Percentiles rank a stretch among this genome's conserved stretches.
Evolutionary conservation across 2,329 filamentous ascomycete genomes (phyloP).

Genomic region (Fusarium sp.): DNA sequence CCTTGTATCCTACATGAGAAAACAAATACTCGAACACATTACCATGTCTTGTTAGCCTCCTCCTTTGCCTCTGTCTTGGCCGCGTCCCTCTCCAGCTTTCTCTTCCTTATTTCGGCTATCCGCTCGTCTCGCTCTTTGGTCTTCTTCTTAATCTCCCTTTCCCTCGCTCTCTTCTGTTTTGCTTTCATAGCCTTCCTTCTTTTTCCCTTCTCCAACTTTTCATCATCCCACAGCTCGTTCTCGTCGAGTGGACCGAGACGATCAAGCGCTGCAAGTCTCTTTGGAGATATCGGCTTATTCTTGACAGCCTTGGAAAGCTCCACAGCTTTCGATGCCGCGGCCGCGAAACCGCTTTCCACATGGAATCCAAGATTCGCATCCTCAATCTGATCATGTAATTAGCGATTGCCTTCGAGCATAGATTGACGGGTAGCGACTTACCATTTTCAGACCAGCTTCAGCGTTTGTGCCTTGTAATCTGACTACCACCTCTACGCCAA

Average conservation of each 20-base stretch:
- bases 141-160: neutral
- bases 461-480: conserved; percentile 61
- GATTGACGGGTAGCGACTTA: conserved; percentile 34
- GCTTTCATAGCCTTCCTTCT: neutral
- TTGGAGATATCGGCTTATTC: neutral
- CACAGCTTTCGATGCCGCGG: conserved; percentile 50
- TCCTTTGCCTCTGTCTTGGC: neutral
- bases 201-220: neutral
- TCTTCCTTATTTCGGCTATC: neutral
- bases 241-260: neutral
- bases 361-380: conserved; percentile 51
- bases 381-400: conserved; percentile 44
- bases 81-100: neutral
- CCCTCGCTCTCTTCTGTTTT: neutral
- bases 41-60: neutral
- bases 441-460: conserved; percentile 54
- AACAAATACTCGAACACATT: neutral
- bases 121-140: neutral
- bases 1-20: neutral
- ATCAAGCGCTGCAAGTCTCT: neutral
- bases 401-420: neutral
- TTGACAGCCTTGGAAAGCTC: conserved; percentile 42
- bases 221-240: neutral
- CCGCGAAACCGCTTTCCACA: conserved; percentile 55
- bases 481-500: conserved; percentile 48